Percentiles rank a stretch among this genome's conserved stretches.
phyloP scores from a whole-genome alignment of 306 rosid species.

The Betula pendula region DNA sequence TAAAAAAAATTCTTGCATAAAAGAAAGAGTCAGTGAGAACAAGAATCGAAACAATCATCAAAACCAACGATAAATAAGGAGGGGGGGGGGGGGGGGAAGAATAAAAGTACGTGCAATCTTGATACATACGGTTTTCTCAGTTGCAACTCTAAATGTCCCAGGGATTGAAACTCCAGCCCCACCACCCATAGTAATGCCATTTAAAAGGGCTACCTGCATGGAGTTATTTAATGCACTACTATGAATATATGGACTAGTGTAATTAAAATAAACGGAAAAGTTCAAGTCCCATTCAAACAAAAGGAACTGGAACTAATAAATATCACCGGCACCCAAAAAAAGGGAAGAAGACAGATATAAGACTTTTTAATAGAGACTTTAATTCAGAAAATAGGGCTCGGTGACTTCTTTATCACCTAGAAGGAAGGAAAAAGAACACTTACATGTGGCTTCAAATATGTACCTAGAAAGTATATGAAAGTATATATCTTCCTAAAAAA shows the following conservation, averaged over 20 bases:
- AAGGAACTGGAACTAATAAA: neutral
- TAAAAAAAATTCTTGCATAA: neutral
- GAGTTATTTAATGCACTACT: slow-evolving; percentile 19
- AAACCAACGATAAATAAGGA: slow-evolving; percentile 1
- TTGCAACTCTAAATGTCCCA: slow-evolving; percentile 79
- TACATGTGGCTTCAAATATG: slow-evolving; percentile 89
- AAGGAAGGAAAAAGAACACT: slow-evolving; percentile 35
- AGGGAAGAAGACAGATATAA: neutral
- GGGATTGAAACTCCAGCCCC: slow-evolving; percentile 95
- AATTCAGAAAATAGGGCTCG: neutral
- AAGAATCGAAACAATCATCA: slow-evolving; percentile 9
- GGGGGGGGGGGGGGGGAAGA: no score
- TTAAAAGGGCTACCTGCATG: slow-evolving; percentile 77
- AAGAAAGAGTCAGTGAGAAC: neutral
- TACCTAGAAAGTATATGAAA: slow-evolving; percentile 74
- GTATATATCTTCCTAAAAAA: slow-evolving; percentile 59
- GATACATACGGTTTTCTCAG: slow-evolving; percentile 79
- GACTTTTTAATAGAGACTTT: neutral
- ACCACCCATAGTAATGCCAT: slow-evolving; percentile 98
- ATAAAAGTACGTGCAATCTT: slow-evolving; percentile 6
- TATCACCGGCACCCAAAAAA: neutral
- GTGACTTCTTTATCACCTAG: neutral
- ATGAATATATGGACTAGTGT: neutral
- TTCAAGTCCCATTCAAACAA: neutral
- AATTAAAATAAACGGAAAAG: neutral